phyloP scores from a whole-genome alignment of 2,329 filamentous ascomycete species.

The Mollisia scopiformis region DNA sequence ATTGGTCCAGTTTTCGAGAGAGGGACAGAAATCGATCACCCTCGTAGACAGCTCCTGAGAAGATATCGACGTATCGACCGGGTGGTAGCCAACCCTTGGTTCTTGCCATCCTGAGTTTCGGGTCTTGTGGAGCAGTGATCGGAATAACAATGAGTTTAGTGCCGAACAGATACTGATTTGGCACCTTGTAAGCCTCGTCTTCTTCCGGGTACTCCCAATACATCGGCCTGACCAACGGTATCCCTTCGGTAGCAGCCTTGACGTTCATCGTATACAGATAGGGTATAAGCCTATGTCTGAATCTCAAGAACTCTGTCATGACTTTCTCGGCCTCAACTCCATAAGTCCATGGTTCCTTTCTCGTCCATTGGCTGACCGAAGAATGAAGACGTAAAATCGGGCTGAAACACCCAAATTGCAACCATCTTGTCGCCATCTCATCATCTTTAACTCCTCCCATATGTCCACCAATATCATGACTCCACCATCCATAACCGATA shows the following conservation, averaged over 20 bases:
- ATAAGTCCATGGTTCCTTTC: conserved; percentile 65
- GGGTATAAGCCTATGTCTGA: conserved; percentile 61
- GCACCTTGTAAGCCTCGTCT: conserved; percentile 56
- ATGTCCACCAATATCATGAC: conserved; percentile 69
- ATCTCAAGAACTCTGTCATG: conserved; percentile 52
- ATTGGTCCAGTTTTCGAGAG: conserved; percentile 50
- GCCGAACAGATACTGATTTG: conserved; percentile 64
- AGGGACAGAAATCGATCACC: conserved; percentile 55
- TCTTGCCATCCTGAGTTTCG: conserved; percentile 47
- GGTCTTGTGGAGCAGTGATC: conserved; percentile 54
- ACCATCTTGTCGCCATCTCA: conserved; percentile 61
- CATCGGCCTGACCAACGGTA: conserved; percentile 61
- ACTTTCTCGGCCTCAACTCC: conserved; percentile 47
- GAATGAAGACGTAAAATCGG: conserved; percentile 65
- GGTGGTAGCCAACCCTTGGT: conserved; percentile 61
- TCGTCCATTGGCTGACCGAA: conserved; percentile 57
- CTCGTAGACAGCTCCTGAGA: conserved; percentile 60
- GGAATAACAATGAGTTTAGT: conserved; percentile 58
- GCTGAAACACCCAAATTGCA: conserved; percentile 63
- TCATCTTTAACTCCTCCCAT: conserved; percentile 58
- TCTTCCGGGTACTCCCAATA: conserved; percentile 61
- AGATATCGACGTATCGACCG: conserved; percentile 56
- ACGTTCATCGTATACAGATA: conserved; percentile 63
- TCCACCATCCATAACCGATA: conserved; percentile 71
- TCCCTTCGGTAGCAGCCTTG: conserved; percentile 44